phyloP scores from a whole-genome alignment of 2,329 filamentous ascomycete genomes.

The Didymella exigua region DNA sequence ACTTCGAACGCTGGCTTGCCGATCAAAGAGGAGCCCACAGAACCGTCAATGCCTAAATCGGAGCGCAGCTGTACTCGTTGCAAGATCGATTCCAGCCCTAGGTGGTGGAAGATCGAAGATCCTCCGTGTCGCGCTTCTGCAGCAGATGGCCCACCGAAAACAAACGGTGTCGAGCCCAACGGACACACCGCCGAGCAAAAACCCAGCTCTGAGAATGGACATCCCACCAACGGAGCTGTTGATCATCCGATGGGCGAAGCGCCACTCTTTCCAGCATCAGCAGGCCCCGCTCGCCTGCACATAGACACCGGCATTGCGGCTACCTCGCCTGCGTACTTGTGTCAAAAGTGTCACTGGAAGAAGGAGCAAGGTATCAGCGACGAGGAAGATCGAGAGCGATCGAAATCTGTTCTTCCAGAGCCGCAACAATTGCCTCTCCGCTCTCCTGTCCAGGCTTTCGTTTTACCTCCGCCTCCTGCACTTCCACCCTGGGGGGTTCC shows the following conservation, averaged over 20 bases:
- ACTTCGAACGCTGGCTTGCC: slow-evolving; percentile 43
- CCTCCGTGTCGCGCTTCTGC: slow-evolving; percentile 15
- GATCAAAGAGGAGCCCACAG: slow-evolving; percentile 47
- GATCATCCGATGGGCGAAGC: slow-evolving; percentile 43
- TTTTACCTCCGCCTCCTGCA: slow-evolving; percentile 27
- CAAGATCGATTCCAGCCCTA: slow-evolving; percentile 71
- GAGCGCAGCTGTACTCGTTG: slow-evolving; percentile 53
- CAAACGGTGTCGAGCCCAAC: slow-evolving; percentile 31
- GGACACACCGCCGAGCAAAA: slow-evolving; percentile 22
- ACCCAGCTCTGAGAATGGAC: slow-evolving; percentile 24
- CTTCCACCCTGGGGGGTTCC: slow-evolving; percentile 32
- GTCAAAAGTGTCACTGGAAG: slow-evolving; percentile 57
- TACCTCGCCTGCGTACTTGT: slow-evolving; percentile 44
- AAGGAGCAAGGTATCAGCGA: slow-evolving; percentile 47
- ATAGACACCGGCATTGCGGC: slow-evolving; percentile 32
- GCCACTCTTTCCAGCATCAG: slow-evolving; percentile 27
- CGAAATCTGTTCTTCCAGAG: slow-evolving; percentile 37
- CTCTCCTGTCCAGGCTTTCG: slow-evolving; percentile 39
- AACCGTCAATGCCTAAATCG: slow-evolving; percentile 34
- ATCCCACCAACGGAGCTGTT: slow-evolving; percentile 26
- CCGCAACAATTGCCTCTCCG: slow-evolving; percentile 44
- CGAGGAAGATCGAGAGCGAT: slow-evolving; percentile 36
- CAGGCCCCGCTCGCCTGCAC: slow-evolving; percentile 22
- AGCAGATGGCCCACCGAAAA: slow-evolving; percentile 29
- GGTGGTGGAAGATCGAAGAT: slow-evolving; percentile 53